phyloP scores from a whole-genome alignment of 2,329 filamentous ascomycete species.

The Bipolaris oryzae region DNA sequence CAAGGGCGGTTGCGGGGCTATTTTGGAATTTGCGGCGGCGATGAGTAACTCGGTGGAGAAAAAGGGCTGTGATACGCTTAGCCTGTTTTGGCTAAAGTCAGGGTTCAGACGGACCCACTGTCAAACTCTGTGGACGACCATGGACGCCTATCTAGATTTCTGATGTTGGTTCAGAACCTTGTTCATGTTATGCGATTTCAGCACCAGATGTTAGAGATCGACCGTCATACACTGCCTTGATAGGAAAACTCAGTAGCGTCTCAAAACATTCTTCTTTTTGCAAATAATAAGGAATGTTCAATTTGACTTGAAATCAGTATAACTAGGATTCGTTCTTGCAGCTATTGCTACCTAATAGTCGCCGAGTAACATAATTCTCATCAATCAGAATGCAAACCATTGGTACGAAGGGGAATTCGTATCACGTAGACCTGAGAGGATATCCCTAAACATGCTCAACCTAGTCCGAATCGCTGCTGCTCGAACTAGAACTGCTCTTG shows the following conservation, averaged over 20 bases:
- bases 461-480: conserved; percentile 47
- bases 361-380: background rate
- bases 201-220: background rate
- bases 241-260: no score
- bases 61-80: conserved; percentile 37
- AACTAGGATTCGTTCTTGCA: background rate
- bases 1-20: conserved; percentile 24
- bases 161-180: background rate
- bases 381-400: background rate
- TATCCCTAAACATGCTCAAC: background rate
- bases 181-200: background rate
- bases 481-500: conserved; percentile 39
- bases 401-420: background rate
- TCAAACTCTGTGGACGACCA: background rate
- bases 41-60: conserved; percentile 42
- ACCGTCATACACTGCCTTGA: background rate
- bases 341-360: background rate
- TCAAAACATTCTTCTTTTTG: no score
- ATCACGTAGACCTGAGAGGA: background rate
- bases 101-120: background rate
- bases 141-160: background rate
- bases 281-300: no score
- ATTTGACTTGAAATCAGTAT: no score
- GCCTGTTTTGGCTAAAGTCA: conserved; percentile 24
- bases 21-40: conserved; percentile 28